These are phyloP conservation scores for Penicillium fimorum DNA, from an alignment of 495 filamentous ascomycete genomes.

Conservation along the genomic window DNA sequence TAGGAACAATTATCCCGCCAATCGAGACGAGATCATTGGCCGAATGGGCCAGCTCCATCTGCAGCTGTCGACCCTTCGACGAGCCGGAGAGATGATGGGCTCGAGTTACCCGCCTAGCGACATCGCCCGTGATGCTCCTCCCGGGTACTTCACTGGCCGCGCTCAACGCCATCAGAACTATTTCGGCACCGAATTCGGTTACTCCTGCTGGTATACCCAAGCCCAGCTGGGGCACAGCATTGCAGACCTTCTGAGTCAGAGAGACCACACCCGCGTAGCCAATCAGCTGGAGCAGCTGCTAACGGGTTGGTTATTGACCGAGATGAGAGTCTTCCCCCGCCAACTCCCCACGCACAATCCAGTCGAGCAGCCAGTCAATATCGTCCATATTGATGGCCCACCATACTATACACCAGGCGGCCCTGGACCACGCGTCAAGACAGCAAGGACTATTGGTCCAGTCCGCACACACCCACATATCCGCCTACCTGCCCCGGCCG, in stretches of 20 bases:
- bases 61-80: background rate
- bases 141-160: background rate
- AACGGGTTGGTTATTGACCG: background rate
- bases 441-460: background rate
- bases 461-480: background rate
- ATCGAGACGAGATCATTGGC: background rate
- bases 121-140: background rate
- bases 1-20: background rate
- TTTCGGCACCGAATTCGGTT: conserved; percentile 1
- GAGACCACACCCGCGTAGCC: background rate
- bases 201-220: conserved; percentile 6
- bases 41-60: background rate
- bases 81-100: background rate
- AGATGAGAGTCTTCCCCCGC: background rate
- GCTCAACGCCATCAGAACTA: conserved; percentile 1
- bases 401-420: background rate
- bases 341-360: background rate
- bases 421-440: background rate
- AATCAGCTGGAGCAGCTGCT: background rate
- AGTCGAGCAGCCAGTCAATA: background rate
- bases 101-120: background rate
- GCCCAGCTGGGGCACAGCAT: background rate
- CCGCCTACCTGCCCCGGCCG: background rate
- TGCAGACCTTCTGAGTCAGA: background rate
- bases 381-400: background rate